Conservation (phyloP, 164 flowering plant genomes). For the Sedum album region DNA sequence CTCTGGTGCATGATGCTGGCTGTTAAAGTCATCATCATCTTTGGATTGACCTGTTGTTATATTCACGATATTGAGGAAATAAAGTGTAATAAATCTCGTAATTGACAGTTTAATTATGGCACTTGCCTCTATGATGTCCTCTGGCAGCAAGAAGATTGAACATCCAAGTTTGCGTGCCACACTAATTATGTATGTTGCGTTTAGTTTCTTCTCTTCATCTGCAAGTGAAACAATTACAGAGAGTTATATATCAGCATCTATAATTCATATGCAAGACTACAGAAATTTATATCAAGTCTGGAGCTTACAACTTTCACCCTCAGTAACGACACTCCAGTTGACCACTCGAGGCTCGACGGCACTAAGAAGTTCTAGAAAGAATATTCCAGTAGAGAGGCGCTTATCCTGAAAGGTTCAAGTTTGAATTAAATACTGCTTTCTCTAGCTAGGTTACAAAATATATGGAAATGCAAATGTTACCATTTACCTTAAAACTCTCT, state of each 20-base stretch:
- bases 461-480: too few relatives aligned
- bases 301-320: background rate
- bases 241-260: background rate
- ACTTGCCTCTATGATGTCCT: conserved; percentile 47
- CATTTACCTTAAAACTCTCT: conserved; percentile 7
- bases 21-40: conserved; percentile 7
- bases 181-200: conserved; percentile 51
- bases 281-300: background rate
- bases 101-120: background rate
- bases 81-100: too few relatives aligned
- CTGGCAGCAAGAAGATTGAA: conserved; percentile 47
- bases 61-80: too few relatives aligned
- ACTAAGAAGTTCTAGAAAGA: background rate
- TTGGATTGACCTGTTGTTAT: conserved; percentile 5
- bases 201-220: conserved; percentile 52
- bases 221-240: conserved; percentile 9
- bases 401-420: background rate
- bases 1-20: conserved; percentile 10
- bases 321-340: background rate
- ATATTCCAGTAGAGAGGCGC: background rate
- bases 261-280: background rate
- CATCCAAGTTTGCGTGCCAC: conserved; percentile 57
- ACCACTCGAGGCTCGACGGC: background rate
- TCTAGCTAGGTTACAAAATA: too few relatives aligned
- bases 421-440: background rate